Evolutionary conservation across 495 filamentous ascomycete genomes (phyloP).

Genomic region (Neurospora africana): DNA sequence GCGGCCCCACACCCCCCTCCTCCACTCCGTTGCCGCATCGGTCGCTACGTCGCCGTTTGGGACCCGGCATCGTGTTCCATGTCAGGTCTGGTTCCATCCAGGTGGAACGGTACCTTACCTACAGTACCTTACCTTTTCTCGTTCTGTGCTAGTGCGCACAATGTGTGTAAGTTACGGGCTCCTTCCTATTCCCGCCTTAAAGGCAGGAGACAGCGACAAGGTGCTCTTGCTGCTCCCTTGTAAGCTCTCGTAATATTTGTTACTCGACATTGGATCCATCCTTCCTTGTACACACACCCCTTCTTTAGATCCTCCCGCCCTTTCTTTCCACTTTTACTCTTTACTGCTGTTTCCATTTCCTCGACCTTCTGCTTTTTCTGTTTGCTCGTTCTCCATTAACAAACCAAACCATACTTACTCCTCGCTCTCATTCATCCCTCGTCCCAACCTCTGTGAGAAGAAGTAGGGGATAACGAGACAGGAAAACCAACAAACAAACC

Average conservation of each 20-base stretch:
- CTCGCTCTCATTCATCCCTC: not conserved
- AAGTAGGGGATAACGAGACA: not conserved
- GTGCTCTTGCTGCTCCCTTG: slow-evolving; percentile 2
- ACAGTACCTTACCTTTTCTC: too few species aligned
- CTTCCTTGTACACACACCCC: slow-evolving; percentile 2
- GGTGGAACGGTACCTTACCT: not conserved
- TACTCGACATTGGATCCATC: not conserved
- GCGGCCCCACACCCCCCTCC: not conserved
- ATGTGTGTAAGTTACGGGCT: not conserved
- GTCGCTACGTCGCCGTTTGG: not conserved
- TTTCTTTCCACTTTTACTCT: slow-evolving; percentile 1
- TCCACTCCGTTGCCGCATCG: not conserved
- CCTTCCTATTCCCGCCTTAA: slow-evolving; percentile 3
- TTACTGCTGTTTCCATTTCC: not conserved
- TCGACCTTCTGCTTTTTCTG: not conserved
- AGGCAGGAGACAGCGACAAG: not conserved
- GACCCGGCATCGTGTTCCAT: slow-evolving; percentile 1
- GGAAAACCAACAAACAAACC: not conserved
- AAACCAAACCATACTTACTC: not conserved
- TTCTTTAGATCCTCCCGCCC: slow-evolving; percentile 9
- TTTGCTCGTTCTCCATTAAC: not conserved
- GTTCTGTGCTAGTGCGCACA: not conserved
- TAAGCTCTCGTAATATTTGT: slow-evolving; percentile 2
- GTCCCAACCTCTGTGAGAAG: not conserved
- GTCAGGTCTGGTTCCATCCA: not conserved